phyloP scores from a whole-genome alignment of 257 asterid species.

The Linaria vulgaris region DNA sequence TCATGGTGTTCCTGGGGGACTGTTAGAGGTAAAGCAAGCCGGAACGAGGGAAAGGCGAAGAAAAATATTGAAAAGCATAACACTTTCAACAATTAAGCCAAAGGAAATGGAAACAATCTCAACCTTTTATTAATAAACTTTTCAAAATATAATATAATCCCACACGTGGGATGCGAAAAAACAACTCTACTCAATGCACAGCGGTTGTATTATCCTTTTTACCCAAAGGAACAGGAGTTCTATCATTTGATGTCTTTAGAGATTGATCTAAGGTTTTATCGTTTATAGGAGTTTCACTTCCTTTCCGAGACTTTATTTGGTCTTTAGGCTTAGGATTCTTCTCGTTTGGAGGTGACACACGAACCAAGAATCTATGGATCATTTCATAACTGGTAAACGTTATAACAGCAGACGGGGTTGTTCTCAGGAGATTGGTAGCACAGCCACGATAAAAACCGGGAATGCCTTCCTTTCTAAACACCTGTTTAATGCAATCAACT shows the following conservation, averaged over 20 bases:
- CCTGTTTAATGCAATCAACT: constrained; percentile 70
- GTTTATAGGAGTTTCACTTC: constrained; percentile 33
- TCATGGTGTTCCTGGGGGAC: no score
- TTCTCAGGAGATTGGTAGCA: constrained; percentile 87
- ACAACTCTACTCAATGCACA: constrained; percentile 36
- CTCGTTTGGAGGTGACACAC: constrained; percentile 46
- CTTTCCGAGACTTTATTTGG: constrained; percentile 33
- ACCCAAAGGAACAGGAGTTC: constrained; percentile 50
- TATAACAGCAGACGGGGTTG: constrained; percentile 91
- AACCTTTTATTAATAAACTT: constrained; percentile 32
- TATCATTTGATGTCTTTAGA: constrained; percentile 40
- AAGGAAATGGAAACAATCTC: constrained; percentile 20
- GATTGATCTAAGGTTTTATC: constrained; percentile 31
- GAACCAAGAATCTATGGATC: constrained; percentile 68
- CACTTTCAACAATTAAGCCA: constrained; percentile 21
- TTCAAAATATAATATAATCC: constrained; percentile 15
- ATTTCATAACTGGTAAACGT: constrained; percentile 90
- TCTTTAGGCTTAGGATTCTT: constrained; percentile 41
- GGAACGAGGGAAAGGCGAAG: not conserved
- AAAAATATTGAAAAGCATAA: constrained; percentile 20
- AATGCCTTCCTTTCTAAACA: constrained; percentile 62
- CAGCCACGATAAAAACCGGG: constrained; percentile 94
- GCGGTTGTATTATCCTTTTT: constrained; percentile 46
- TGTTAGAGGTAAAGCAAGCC: not conserved
- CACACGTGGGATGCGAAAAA: constrained; percentile 11